These are phyloP conservation scores for Aureobasidium sp. DNA, from an alignment of 2,329 filamentous ascomycete species.

Conservation along the genomic window DNA sequence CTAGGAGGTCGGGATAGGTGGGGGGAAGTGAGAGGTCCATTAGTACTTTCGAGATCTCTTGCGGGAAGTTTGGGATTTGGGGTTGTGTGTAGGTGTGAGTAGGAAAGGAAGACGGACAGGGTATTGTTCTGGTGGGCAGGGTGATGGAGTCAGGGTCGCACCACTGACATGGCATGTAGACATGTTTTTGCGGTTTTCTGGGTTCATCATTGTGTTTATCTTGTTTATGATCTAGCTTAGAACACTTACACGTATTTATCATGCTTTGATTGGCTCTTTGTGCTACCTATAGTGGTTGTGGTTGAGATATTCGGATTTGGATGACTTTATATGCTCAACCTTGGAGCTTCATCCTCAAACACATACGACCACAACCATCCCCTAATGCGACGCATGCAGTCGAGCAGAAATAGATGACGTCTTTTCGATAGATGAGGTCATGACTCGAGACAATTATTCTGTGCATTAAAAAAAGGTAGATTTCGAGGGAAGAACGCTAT, in stretches of 20 bases:
- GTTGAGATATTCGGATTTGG: neutral
- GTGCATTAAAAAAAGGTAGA: neutral
- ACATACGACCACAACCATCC: no score
- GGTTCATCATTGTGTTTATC: neutral
- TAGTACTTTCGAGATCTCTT: neutral
- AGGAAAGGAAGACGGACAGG: no score
- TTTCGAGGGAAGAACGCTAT: neutral
- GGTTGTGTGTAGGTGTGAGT: neutral
- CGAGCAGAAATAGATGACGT: neutral
- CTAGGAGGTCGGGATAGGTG: neutral
- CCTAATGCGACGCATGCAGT: no score
- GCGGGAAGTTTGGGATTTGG: no score
- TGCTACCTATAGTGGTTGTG: neutral
- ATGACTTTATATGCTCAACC: neutral
- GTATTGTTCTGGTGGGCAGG: neutral
- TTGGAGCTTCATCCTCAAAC: neutral
- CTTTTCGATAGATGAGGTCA: neutral
- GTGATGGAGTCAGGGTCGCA: neutral
- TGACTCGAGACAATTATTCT: neutral
- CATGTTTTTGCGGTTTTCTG: neutral
- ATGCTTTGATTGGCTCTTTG: neutral
- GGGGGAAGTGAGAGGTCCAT: neutral
- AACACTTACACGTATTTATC: accelerated
- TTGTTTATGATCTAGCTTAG: no score
- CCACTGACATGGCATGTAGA: neutral